Conservation (phyloP, 2,329 filamentous ascomycete species). For the Colletotrichum tanaceti region DNA sequence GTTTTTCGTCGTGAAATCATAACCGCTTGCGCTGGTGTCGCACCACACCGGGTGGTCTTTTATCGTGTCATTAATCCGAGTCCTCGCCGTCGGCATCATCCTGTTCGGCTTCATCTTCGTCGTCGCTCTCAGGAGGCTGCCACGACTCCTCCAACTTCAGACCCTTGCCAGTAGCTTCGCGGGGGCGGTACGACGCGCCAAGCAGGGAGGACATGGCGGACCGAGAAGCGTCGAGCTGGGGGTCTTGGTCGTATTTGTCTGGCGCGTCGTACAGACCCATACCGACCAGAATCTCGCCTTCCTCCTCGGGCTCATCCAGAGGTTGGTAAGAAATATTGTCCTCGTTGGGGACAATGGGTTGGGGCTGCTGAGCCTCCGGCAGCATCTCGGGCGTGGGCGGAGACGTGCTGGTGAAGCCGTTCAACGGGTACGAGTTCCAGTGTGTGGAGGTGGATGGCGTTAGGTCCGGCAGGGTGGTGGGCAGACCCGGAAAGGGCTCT, state of each 20-base stretch:
- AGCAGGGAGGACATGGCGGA: conserved; percentile 67
- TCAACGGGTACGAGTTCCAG: conserved; percentile 61
- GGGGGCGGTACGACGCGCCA: conserved; percentile 58
- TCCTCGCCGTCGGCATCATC: conserved; percentile 52
- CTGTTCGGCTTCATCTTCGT: conserved; percentile 60
- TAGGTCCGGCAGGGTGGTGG: conserved; percentile 36
- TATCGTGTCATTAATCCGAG: conserved; percentile 25
- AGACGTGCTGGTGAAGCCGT: conserved; percentile 61
- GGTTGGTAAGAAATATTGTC: conserved; percentile 62
- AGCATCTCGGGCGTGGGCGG: conserved; percentile 72
- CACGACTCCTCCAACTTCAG: conserved; percentile 85
- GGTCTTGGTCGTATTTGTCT: conserved; percentile 64
- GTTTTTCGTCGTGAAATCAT: conserved; percentile 24
- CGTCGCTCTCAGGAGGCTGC: conserved; percentile 75
- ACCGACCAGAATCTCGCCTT: conserved; percentile 80
- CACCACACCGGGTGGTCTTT: background rate
- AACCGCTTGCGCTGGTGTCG: conserved; percentile 25
- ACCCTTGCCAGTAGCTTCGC: conserved; percentile 73
- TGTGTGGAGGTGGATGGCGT: conserved; percentile 41
- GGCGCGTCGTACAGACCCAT: conserved; percentile 85
- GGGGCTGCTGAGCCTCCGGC: conserved; percentile 61
- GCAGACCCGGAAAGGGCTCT: conserved; percentile 50
- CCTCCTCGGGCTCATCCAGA: conserved; percentile 64
- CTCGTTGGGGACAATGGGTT: conserved; percentile 59
- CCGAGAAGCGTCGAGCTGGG: conserved; percentile 65